These are phyloP conservation scores for Suillus subaureus DNA, from an alignment of 768 basidiomycete genomes.

Conservation along the genomic window DNA sequence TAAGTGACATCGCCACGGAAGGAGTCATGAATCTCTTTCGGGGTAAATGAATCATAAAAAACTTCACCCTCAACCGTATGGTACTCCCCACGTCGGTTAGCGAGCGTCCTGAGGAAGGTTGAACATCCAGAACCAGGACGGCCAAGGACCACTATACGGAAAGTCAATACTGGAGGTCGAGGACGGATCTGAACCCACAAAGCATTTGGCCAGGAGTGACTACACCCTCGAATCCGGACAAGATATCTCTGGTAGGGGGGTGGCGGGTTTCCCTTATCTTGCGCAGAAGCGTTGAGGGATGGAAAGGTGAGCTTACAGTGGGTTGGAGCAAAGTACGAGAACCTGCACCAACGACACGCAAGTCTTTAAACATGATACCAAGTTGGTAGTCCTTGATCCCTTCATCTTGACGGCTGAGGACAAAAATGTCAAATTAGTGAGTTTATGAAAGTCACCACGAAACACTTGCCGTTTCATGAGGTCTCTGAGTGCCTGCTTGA, in stretches of 20 bases:
- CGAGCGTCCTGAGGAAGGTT: slow-evolving; percentile 79
- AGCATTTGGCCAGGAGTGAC: slow-evolving; percentile 69
- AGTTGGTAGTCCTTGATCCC: slow-evolving; percentile 54
- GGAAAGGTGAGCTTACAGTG: slow-evolving; percentile 64
- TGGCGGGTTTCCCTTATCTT: slow-evolving; percentile 51
- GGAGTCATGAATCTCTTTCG: slow-evolving; percentile 59
- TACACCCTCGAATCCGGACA: slow-evolving; percentile 56
- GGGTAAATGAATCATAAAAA: slow-evolving; percentile 73
- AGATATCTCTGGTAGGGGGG: slow-evolving; percentile 59
- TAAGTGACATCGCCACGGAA: slow-evolving; percentile 83
- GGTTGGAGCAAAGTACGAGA: slow-evolving; percentile 53
- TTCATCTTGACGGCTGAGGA: slow-evolving; percentile 46
- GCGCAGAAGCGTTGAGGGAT: slow-evolving; percentile 48
- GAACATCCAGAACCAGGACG: slow-evolving; percentile 85
- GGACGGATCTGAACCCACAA: slow-evolving; percentile 43
- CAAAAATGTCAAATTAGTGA: background rate
- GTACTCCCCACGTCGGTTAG: slow-evolving; percentile 77
- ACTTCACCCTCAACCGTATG: slow-evolving; percentile 70
- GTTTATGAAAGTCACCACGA: slow-evolving; percentile 13
- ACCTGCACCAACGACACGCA: slow-evolving; percentile 62
- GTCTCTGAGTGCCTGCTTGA: slow-evolving; percentile 27
- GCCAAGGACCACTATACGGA: slow-evolving; percentile 75
- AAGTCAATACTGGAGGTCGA: background rate
- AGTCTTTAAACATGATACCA: slow-evolving; percentile 60
- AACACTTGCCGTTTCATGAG: slow-evolving; percentile 20